Percentiles rank a stretch among this genome's conserved stretches.
phyloP scores from a whole-genome alignment of 805 yeast genomes.

The Ogataea allantospora region DNA sequence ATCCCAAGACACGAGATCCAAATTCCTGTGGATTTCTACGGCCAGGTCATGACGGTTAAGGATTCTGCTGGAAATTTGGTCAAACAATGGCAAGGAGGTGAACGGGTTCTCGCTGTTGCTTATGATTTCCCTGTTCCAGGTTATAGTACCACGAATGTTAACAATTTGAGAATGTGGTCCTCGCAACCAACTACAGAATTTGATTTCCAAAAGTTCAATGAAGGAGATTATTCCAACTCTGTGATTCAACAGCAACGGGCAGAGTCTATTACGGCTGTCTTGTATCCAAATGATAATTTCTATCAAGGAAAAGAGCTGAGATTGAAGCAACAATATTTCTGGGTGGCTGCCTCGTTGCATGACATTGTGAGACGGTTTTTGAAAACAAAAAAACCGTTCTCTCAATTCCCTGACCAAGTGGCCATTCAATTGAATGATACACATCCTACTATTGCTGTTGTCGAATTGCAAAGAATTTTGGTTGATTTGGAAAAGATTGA shows the following conservation, averaged over 20 bases:
- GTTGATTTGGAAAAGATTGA: constrained; percentile 78
- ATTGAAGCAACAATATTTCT: constrained; percentile 91
- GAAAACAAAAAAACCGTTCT: constrained; percentile 74
- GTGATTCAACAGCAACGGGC: constrained; percentile 85
- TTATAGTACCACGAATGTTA: constrained; percentile 75
- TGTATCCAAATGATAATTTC: constrained; percentile 93
- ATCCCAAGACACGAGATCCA: constrained; percentile 82
- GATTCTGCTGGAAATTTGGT: constrained; percentile 52
- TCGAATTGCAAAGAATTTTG: constrained; percentile 81
- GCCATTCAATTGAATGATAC: constrained; percentile 95
- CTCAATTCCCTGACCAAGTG: constrained; percentile 76
- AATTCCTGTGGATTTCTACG: constrained; percentile 88
- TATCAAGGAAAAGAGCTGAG: constrained; percentile 88
- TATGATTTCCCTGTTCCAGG: constrained; percentile 94
- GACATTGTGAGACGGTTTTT: constrained; percentile 89
- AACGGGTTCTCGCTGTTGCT: constrained; percentile 84
- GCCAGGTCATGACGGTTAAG: constrained; percentile 60
- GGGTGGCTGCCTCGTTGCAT: constrained; percentile 93
- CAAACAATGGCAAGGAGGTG: constrained; percentile 84
- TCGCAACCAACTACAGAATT: constrained; percentile 88
- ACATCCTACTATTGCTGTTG: constrained; percentile 89
- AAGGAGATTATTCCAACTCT: constrained; percentile 85
- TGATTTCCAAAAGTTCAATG: constrained; percentile 85
- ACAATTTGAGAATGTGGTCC: constrained; percentile 87
- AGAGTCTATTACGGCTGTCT: constrained; percentile 86